Evolutionary conservation across 768 basidiomycete genomes (phyloP), one percentile per base, ranked within the genome.

Genomic region (Russula abietina): DNA sequence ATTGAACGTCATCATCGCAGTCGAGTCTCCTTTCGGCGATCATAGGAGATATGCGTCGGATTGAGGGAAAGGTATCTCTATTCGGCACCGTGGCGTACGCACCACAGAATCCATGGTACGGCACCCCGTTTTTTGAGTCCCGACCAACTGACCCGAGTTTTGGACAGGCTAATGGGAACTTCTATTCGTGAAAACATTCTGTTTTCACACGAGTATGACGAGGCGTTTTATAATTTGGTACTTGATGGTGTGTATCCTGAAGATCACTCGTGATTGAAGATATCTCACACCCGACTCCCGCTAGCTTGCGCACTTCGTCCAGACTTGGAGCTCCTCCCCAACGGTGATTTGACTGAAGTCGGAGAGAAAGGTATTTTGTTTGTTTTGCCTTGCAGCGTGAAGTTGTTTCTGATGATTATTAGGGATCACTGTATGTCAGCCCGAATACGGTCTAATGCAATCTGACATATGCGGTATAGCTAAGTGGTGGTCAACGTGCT

Each of bases 151-250:
- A 22, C 36, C 59, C 32, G 65, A 41, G n/a, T 5, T 30, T 6
- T 2, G 30, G 14, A 4, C 32, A 89, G 88, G 89, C 84, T 97
- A 49, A 80, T 95, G 73, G 92, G 91, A 2, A 84, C 91, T 0
- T 87, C 90, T 2, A 82, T 98, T 55, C 83, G 88, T 41, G 91
- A 93, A 48, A 98, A 98, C 70, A 98, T 98, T 64, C 70, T 91
- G 38, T 98, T 98, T 75, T 93, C 87, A 11, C 89, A 95, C 73
- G 81, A 86, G 67, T 97, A 88, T 65, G 93, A 98, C 56, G 87
- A 89, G 64, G 79, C 78, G 0, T 96, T 92, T 67, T 96, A 95
- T 68, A 81, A 89, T 58, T 70, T 86, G 17, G 92, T 94, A 5
- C 73, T 94, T 4, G 90, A 93, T 76, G 89, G 90, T 87, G 50